These are phyloP conservation scores for Ascocoryne sarcoides DNA, from an alignment of 2,329 filamentous ascomycete species.

Conservation along the genomic window DNA sequence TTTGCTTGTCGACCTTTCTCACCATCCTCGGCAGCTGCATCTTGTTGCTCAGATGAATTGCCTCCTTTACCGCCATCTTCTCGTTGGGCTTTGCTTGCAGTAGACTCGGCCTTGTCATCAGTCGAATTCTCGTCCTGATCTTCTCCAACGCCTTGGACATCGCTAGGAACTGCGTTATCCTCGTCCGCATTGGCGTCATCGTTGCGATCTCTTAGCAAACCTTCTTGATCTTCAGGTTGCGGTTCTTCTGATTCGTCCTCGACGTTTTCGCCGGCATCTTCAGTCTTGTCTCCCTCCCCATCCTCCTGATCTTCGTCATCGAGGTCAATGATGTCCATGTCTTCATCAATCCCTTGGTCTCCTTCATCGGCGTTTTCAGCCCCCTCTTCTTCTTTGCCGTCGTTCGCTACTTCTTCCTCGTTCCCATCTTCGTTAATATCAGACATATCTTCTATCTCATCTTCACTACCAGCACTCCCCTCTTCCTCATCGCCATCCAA, in stretches of 20 bases:
- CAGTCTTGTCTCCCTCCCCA: slow-evolving; percentile 32
- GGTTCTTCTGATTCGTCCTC: slow-evolving; percentile 41
- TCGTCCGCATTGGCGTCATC: slow-evolving; percentile 45
- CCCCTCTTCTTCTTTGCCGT: slow-evolving; percentile 38
- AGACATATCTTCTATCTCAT: slow-evolving; percentile 45
- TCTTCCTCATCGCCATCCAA: slow-evolving; percentile 53
- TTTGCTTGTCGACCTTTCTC: slow-evolving; percentile 38
- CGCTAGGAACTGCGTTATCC: slow-evolving; percentile 56
- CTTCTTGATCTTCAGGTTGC: slow-evolving; percentile 41
- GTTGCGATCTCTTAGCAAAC: slow-evolving; percentile 30
- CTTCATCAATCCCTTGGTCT: slow-evolving; percentile 30
- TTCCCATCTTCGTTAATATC: slow-evolving; percentile 36
- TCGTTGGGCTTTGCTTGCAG: slow-evolving; percentile 52
- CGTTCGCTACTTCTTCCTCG: slow-evolving; percentile 29
- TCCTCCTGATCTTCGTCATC: slow-evolving; percentile 24
- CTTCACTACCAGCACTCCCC: slow-evolving; percentile 34
- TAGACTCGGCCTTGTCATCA: slow-evolving; percentile 53
- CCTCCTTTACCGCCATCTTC: slow-evolving; percentile 61
- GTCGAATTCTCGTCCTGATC: slow-evolving; percentile 56
- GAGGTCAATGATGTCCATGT: slow-evolving; percentile 26
- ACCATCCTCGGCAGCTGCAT: slow-evolving; percentile 55
- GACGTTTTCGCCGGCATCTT: slow-evolving; percentile 42
- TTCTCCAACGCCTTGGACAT: slow-evolving; percentile 54
- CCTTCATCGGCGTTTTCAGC: slow-evolving; percentile 33
- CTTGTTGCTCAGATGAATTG: slow-evolving; percentile 53